Conservation (phyloP, 345 rosid species). For the Boechera retrofracta region DNA sequence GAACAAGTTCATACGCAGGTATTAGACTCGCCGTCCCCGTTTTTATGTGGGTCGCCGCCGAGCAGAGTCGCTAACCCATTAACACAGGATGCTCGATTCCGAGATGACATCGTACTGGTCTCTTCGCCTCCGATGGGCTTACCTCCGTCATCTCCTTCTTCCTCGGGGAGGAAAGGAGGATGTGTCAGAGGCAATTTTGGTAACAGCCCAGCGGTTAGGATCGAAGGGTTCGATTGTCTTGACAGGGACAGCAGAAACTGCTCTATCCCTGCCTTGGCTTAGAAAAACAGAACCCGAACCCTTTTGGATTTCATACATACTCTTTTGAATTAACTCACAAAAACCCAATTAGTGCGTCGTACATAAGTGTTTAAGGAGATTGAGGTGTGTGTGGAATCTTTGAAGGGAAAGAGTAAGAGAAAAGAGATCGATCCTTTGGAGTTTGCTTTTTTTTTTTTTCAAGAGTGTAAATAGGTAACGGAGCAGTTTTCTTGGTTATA, state of each 20-base stretch:
- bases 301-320: background rate
- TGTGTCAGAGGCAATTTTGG: constrained; percentile 79
- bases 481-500: constrained; percentile 30
- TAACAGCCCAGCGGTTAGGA: constrained; percentile 81
- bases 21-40: constrained; percentile 61
- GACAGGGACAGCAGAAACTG: constrained; percentile 80
- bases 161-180: constrained; percentile 74
- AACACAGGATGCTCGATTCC: constrained; percentile 86
- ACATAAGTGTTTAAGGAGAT: constrained; percentile 32
- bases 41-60: constrained; percentile 99
- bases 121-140: constrained; percentile 41
- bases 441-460: background rate
- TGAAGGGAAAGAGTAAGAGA: background rate
- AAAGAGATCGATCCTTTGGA: constrained; percentile 26
- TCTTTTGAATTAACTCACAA: constrained; percentile 29
- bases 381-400: constrained; percentile 20
- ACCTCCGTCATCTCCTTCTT: constrained; percentile 61
- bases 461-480: constrained; percentile 43
- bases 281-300: background rate
- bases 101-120: constrained; percentile 58
- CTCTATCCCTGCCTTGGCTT: constrained; percentile 89
- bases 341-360: constrained; percentile 29
- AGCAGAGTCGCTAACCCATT: constrained; percentile 99
- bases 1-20: constrained; percentile 70
- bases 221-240: constrained; percentile 95